These are phyloP conservation scores for Polychaeton citri DNA, from an alignment of 2,329 filamentous ascomycete species.

Conservation along the genomic window DNA sequence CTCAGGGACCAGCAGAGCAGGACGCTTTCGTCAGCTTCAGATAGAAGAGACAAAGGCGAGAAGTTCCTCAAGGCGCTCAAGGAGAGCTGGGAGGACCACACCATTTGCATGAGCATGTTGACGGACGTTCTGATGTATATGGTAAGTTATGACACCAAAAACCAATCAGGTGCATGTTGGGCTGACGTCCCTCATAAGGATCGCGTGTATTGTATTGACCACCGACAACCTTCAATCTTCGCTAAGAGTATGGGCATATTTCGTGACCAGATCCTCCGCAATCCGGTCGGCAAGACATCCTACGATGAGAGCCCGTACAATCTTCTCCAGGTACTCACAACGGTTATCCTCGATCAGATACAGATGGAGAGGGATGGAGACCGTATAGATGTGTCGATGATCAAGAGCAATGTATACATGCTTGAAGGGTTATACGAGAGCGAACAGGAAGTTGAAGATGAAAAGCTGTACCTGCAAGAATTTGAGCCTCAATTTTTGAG, in stretches of 20 bases:
- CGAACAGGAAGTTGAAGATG: slow-evolving; percentile 59
- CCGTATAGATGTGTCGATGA: slow-evolving; percentile 67
- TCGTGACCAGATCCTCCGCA: slow-evolving; percentile 68
- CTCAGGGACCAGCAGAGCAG: slow-evolving; percentile 26
- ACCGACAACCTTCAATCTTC: slow-evolving; percentile 65
- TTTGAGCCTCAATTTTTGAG: slow-evolving; percentile 71
- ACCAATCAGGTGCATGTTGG: too few species aligned
- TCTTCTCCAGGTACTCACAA: slow-evolving; percentile 65
- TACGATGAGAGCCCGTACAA: slow-evolving; percentile 29
- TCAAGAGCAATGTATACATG: slow-evolving; percentile 80
- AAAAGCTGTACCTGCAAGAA: slow-evolving; percentile 68
- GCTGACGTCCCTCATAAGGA: slow-evolving; percentile 40
- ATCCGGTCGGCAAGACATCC: slow-evolving; percentile 29
- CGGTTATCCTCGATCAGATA: slow-evolving; percentile 79
- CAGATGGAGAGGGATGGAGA: slow-evolving; percentile 86
- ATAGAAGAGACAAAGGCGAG: slow-evolving; percentile 69
- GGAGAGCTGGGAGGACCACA: slow-evolving; percentile 76
- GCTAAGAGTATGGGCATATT: slow-evolving; percentile 76
- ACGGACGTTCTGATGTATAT: slow-evolving; percentile 95
- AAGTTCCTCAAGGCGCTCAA: slow-evolving; percentile 66
- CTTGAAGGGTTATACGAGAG: slow-evolving; percentile 77
- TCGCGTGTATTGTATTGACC: slow-evolving; percentile 64
- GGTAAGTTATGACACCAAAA: slow-evolving; percentile 37
- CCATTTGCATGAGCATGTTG: slow-evolving; percentile 76
- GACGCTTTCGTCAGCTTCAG: slow-evolving; percentile 51